A percentile compares a stretch with the other conserved stretches of the same genome.
These are phyloP conservation scores for Fusarium solani-melongenae DNA, from an alignment of 2,329 filamentous ascomycete species.

Conservation along the genomic window DNA sequence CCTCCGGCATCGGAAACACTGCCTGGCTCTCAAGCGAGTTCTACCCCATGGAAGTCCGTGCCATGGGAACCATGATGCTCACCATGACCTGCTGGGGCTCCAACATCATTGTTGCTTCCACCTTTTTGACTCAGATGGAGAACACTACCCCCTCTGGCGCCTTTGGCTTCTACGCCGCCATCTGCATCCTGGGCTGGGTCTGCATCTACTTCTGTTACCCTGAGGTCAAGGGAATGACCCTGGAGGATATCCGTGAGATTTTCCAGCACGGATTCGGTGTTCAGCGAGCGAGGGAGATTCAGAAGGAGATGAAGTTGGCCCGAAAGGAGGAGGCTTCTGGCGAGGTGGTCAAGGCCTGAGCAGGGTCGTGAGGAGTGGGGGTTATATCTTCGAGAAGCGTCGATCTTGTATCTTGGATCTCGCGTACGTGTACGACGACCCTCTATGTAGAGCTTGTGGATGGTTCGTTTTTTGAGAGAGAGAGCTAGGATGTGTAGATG, in stretches of 20 bases:
- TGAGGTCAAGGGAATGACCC: slow-evolving; percentile 64
- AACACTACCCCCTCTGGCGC: slow-evolving; percentile 60
- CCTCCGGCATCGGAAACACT: slow-evolving; percentile 57
- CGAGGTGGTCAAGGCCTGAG: slow-evolving; percentile 20
- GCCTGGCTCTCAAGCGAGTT: slow-evolving; percentile 61
- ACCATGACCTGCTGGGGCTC: slow-evolving; percentile 59
- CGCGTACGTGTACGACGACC: not conserved
- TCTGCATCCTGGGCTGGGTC: slow-evolving; percentile 57
- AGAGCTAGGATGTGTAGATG: not conserved
- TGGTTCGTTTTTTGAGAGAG: not conserved
- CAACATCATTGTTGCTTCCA: slow-evolving; percentile 62
- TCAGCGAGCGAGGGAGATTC: slow-evolving; percentile 52
- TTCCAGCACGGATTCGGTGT: slow-evolving; percentile 62
- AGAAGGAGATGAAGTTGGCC: slow-evolving; percentile 46
- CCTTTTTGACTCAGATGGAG: slow-evolving; percentile 61
- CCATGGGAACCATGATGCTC: slow-evolving; percentile 60
- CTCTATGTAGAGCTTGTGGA: not conserved
- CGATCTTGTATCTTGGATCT: not conserved
- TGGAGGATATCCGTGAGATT: slow-evolving; percentile 64
- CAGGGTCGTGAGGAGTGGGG: not conserved
- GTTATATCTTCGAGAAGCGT: not conserved
- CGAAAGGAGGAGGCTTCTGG: not conserved
- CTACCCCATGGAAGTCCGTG: slow-evolving; percentile 59
- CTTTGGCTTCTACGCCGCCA: slow-evolving; percentile 63
- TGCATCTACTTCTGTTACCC: slow-evolving; percentile 62